These are phyloP conservation scores for Penicillium flavigenum DNA, from an alignment of 495 filamentous ascomycete species.

Conservation along the genomic window DNA sequence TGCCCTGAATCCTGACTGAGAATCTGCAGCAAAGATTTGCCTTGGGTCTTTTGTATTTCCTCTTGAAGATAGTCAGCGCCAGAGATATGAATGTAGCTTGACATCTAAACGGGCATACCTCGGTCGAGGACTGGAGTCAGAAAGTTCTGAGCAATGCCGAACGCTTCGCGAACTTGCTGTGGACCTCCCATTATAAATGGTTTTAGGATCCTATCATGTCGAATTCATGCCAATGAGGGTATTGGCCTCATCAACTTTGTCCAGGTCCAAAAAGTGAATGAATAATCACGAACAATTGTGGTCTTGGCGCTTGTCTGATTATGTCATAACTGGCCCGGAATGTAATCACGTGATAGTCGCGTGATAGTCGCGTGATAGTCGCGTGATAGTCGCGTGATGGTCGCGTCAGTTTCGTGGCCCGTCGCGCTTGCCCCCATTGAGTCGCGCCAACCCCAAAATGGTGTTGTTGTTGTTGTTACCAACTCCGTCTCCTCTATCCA, in stretches of 20 bases:
- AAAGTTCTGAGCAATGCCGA: constrained; percentile 40
- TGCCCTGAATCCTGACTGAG: constrained; percentile 17
- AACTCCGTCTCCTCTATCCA: constrained; percentile 25
- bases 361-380: constrained; percentile 12
- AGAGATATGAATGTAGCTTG: neutral
- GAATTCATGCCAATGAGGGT: neutral
- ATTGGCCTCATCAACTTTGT: neutral
- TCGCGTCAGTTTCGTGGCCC: constrained; percentile 27
- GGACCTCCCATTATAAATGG: constrained; percentile 33
- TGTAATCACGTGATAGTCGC: neutral
- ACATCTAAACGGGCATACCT: constrained; percentile 37
- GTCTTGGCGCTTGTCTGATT: constrained; percentile 15
- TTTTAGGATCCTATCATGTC: neutral
- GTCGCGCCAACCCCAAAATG: constrained; percentile 8
- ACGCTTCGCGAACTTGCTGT: constrained; percentile 28
- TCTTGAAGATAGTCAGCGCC: constrained; percentile 40
- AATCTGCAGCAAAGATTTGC: constrained; percentile 41
- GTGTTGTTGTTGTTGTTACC: constrained; percentile 20
- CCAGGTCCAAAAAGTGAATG: constrained; percentile 3
- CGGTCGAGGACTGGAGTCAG: constrained; percentile 44
- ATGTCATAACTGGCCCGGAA: neutral
- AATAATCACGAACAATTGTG: constrained; percentile 3
- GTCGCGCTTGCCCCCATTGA: constrained; percentile 15
- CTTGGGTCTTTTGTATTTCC: constrained; percentile 38
- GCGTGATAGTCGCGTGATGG: constrained; percentile 10